Evolutionary conservation across 495 filamentous ascomycete genomes (phyloP), one percentile per base, ranked within the genome.

Genomic region (Baudoinia panamericana): DNA sequence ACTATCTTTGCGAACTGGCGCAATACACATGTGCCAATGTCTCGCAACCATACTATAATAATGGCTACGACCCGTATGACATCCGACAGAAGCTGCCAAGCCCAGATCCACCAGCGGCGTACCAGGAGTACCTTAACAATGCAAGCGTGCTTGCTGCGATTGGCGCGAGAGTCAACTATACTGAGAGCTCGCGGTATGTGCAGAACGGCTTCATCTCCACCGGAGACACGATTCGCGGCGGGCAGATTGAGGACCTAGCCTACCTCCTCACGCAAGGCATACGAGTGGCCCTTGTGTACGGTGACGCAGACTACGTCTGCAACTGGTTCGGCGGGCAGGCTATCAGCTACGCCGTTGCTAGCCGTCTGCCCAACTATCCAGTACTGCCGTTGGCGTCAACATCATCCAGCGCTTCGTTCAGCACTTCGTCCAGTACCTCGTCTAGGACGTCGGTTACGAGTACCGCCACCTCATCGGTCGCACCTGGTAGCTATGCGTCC

Each of bases 401-500:
- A 16, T 5, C 17, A 17, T 15, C 36, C 10, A n/a, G 10, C n/a
- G 7, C 20, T 3, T 23, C 34, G 11, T n/a, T n/a, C n/a, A n/a
- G n/a, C n/a, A n/a, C n/a, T n/a, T n/a, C n/a, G n/a, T n/a, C 27
- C 9, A 41, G 30, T 27, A 15, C 34, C 8, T 25, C 20, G n/a
- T 18, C 7, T 29, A 19, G 2, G 17, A 23, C 20, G 20, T 6
- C 16, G 9, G n/a, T 3, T 3, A n/a, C n/a, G n/a, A n/a, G n/a
- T n/a, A 41, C 39, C 12, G 22, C 39, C 16, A 11, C 25, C n/a
- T n/a, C n/a, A n/a, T n/a, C n/a, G n/a, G n/a, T n/a, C n/a, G n/a
- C n/a, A n/a, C 13, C 36, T 2, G 28, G 50, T 28, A 63, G 64
- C 26, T 78, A 75, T 51, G 62, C 56, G 20, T 69, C 70, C 10